phyloP scores from a whole-genome alignment of 805 yeast species.

The Pachysolen tannophilus region DNA sequence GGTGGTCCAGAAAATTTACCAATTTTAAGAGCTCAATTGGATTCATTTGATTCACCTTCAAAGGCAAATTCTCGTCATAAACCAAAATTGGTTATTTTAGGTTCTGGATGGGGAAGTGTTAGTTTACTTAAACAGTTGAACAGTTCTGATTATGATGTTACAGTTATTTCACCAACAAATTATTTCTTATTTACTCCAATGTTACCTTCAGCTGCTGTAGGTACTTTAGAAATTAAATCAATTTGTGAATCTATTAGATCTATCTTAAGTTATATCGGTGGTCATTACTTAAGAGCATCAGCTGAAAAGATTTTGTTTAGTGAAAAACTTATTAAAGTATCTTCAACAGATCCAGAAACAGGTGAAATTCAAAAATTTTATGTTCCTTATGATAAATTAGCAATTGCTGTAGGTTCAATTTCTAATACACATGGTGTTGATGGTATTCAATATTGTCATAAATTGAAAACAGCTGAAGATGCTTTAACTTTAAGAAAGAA shows the following conservation, averaged over 20 bases:
- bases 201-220: constrained; percentile 64
- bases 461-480: constrained; percentile 60
- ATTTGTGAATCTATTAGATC: constrained; percentile 57
- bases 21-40: constrained; percentile 46
- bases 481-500: constrained; percentile 47
- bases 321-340: constrained; percentile 50
- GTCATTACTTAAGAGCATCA: constrained; percentile 55
- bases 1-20: constrained; percentile 75
- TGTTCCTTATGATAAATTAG: constrained; percentile 65
- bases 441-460: constrained; percentile 55
- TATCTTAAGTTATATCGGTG: constrained; percentile 42
- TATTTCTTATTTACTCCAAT: constrained; percentile 65
- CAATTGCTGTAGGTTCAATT: constrained; percentile 61
- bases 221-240: constrained; percentile 59
- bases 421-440: constrained; percentile 65
- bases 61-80: constrained; percentile 36
- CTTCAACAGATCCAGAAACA: constrained; percentile 31
- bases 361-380: constrained; percentile 39
- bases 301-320: constrained; percentile 52
- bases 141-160: constrained; percentile 52
- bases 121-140: constrained; percentile 44
- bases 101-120: constrained; percentile 70
- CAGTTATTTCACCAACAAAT: constrained; percentile 61
- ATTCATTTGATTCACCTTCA: constrained; percentile 44
- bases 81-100: constrained; percentile 53